Evolutionary conservation across 2,329 filamentous ascomycete genomes (phyloP), one percentile per base, ranked within the genome.

Genomic region (Colletotrichum sp.): DNA sequence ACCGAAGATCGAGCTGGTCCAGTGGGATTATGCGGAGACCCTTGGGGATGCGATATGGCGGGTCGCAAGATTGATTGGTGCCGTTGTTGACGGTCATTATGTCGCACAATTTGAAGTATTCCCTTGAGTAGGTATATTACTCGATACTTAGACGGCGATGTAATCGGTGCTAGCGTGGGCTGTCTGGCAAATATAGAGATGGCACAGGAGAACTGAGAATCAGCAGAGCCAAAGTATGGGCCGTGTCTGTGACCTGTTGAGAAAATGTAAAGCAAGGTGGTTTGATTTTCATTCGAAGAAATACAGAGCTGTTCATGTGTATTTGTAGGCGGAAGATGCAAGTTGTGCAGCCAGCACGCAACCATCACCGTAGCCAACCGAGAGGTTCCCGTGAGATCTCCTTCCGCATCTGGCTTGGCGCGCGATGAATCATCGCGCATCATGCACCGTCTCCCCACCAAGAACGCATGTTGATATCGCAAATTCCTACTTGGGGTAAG

Each of bases 1-100:
- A 75, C 16, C 83, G 82, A 8, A 82, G 77, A 77, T 83, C 79
- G 3, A 83, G 75, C 18, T 68, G 72, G 12, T 55, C 57, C 12
- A 63, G 57, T 16, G 68, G 68, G 32, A 70, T 70, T 18, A 15
- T 12, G n/a, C 16, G 9, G 21, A 70, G 32, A 7, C 36, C 57
- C 12, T 44, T 28, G 1, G 68, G 57, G 15, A 70, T 70, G 10
- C n/a, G 57, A 16, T 70, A 70, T 13, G 24, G 55, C 9, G 57
- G 62, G 5, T 34, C 28, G 7, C 6, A n/a, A 13, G 16, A 10
- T 21, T 16, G 16, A 12, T n/a, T n/a, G 13, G 28, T 55, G 8
- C 13, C n/a, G 16, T 13, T 24, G 12, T 34, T 36, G 28, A 57
- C 65, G 9, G 65, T 68, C 65, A 68, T 68, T 30, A 15, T 21